Conservation (phyloP, 495 filamentous ascomycete genomes). For the Oidiodendron maius region DNA sequence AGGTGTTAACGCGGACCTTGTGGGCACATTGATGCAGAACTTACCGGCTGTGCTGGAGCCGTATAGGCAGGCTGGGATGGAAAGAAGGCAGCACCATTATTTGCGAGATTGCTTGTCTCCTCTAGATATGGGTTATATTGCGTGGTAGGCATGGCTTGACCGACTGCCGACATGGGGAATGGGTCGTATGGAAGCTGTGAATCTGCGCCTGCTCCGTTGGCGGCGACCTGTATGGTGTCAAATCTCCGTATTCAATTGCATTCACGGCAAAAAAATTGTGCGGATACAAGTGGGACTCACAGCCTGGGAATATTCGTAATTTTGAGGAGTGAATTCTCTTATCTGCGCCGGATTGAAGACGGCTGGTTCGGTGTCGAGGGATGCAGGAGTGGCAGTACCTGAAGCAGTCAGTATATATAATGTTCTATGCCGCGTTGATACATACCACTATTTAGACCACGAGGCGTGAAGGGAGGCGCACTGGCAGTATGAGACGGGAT, state of each 20-base stretch:
- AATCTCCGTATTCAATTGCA: background rate
- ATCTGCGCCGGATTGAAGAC: constrained; percentile 52
- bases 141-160: constrained; percentile 43
- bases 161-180: constrained; percentile 50
- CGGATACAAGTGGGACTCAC: constrained; percentile 44
- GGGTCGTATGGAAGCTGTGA: constrained; percentile 42
- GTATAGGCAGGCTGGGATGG: constrained; percentile 34
- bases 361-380: constrained; percentile 30
- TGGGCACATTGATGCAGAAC: constrained; percentile 16
- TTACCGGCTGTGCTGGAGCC: constrained; percentile 60
- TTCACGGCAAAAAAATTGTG: constrained; percentile 1
- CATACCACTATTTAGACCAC: constrained; percentile 18
- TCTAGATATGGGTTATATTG: constrained; percentile 64
- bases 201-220: constrained; percentile 18
- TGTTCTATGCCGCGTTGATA: background rate
- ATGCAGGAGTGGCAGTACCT: constrained; percentile 37
- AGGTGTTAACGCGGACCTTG: constrained; percentile 10
- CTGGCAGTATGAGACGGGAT: constrained; percentile 84
- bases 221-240: background rate
- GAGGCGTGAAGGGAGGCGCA: constrained; percentile 87
- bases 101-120: constrained; percentile 41
- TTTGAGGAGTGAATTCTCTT: constrained; percentile 74
- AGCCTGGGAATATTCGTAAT: constrained; percentile 57
- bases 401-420: background rate
- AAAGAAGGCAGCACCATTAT: constrained; percentile 47